phyloP scores from a whole-genome alignment of 2,329 filamentous ascomycete species.

The Colletotrichum magnum region DNA sequence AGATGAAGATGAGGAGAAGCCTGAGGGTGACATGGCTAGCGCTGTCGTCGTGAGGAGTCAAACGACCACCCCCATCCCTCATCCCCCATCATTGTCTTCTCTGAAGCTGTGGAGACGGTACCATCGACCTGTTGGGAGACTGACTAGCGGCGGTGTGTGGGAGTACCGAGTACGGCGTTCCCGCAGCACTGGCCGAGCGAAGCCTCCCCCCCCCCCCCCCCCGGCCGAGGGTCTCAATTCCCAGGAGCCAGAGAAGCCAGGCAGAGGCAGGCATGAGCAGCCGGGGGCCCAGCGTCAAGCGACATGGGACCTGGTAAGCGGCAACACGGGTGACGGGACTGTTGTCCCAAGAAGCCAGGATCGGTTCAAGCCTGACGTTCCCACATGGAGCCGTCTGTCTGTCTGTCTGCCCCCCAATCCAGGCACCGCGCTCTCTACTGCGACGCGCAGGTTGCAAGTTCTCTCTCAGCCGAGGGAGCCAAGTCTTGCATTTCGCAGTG shows the following conservation, averaged over 20 bases:
- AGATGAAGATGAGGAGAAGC: conserved; percentile 24
- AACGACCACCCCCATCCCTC: conserved; percentile 10
- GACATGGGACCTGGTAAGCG: conserved; percentile 31
- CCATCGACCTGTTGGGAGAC: conserved; percentile 6
- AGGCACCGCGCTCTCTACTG: neutral
- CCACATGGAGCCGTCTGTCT: conserved; percentile 15
- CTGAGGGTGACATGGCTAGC: conserved; percentile 33
- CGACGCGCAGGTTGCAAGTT: too few species aligned
- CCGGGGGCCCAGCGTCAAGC: conserved; percentile 30
- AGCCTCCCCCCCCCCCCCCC: conserved; percentile 21
- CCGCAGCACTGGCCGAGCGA: conserved; percentile 30
- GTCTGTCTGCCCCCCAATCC: neutral
- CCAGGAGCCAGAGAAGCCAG: conserved; percentile 28
- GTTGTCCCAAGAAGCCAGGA: conserved; percentile 29
- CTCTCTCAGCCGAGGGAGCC: too few species aligned
- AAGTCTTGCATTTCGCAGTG: too few species aligned
- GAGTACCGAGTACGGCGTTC: conserved; percentile 27
- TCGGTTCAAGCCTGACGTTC: conserved; percentile 22
- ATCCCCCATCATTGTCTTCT: neutral
- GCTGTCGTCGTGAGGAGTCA: conserved; percentile 22
- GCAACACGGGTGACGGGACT: conserved; percentile 17
- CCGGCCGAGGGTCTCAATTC: conserved; percentile 34
- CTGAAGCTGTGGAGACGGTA: conserved; percentile 20
- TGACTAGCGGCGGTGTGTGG: neutral
- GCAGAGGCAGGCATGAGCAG: conserved; percentile 28